phyloP scores from a whole-genome alignment of 2,329 filamentous ascomycete species.

The Colletotrichum euphorbiae region DNA sequence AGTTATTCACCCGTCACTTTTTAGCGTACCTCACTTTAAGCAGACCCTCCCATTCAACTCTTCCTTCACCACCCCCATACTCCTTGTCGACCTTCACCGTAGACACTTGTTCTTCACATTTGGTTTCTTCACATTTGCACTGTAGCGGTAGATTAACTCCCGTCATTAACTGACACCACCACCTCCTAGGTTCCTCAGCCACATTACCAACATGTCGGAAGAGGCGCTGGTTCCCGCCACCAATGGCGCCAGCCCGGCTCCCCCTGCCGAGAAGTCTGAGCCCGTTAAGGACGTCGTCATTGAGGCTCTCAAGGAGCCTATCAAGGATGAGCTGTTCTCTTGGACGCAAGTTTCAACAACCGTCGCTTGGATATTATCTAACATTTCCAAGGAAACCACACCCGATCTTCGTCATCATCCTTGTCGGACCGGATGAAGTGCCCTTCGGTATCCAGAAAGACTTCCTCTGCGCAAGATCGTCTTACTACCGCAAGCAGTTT shows the following conservation, averaged over 20 bases:
- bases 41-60: background rate
- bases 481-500: constrained; percentile 61
- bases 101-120: background rate
- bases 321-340: constrained; percentile 46
- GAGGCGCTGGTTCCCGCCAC: constrained; percentile 14
- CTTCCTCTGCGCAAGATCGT: constrained; percentile 65
- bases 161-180: constrained; percentile 8
- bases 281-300: background rate
- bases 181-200: background rate
- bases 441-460: constrained; percentile 71
- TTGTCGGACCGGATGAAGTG: constrained; percentile 63
- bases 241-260: constrained; percentile 16
- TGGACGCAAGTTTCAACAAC: constrained; percentile 50
- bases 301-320: background rate
- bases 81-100: background rate
- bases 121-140: background rate
- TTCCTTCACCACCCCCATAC: background rate
- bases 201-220: constrained; percentile 24
- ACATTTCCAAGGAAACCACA: constrained; percentile 61
- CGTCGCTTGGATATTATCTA: constrained; percentile 10
- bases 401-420: constrained; percentile 65
- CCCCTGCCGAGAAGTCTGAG: background rate
- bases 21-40: background rate
- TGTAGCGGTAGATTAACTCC: background rate
- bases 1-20: background rate